Percentiles rank a stretch among this genome's conserved stretches.
These are phyloP conservation scores for Ganoderma resinaceum DNA, from an alignment of 1,284 basidiomycete genomes.

Conservation along the genomic window DNA sequence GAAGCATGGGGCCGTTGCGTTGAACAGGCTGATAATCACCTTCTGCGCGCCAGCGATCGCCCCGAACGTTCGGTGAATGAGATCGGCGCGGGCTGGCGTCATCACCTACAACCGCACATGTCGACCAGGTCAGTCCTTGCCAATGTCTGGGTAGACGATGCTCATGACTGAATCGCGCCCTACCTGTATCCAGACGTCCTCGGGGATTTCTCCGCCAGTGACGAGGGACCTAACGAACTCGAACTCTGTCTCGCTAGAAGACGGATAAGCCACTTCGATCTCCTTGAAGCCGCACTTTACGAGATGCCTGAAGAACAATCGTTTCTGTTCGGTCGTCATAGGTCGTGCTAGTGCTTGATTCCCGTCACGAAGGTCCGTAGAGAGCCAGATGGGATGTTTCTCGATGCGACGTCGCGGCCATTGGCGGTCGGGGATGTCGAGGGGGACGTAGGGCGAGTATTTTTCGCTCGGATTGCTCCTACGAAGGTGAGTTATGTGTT, in stretches of 20 bases:
- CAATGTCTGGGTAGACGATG: background rate
- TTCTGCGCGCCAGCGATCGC: conserved; percentile 89
- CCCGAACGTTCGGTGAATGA: conserved; percentile 92
- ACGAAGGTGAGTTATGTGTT: conserved; percentile 14
- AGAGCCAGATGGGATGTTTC: conserved; percentile 93
- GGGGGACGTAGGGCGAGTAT: conserved; percentile 85
- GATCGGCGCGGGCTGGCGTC: conserved; percentile 93
- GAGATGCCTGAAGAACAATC: conserved; percentile 90
- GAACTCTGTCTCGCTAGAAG: conserved; percentile 97
- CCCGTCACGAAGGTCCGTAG: conserved; percentile 96
- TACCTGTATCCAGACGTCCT: conserved; percentile 98
- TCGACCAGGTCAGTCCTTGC: conserved; percentile 19
- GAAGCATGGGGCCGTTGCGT: conserved; percentile 96
- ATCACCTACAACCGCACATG: conserved; percentile 68
- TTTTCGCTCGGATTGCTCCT: conserved; percentile 86
- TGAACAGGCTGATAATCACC: conserved; percentile 99
- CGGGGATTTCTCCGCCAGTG: conserved; percentile 84
- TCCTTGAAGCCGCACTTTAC: conserved; percentile 95
- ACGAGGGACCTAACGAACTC: conserved; percentile 90
- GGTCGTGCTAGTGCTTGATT: conserved; percentile 96
- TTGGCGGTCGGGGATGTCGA: conserved; percentile 83
- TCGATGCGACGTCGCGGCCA: conserved; percentile 91
- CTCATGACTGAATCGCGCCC: background rate
- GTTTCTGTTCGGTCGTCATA: conserved; percentile 95
- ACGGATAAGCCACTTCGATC: conserved; percentile 95